Evolutionary conservation across 106 monocot species (phyloP).

Genomic region (Apostasia shenzhenica): DNA sequence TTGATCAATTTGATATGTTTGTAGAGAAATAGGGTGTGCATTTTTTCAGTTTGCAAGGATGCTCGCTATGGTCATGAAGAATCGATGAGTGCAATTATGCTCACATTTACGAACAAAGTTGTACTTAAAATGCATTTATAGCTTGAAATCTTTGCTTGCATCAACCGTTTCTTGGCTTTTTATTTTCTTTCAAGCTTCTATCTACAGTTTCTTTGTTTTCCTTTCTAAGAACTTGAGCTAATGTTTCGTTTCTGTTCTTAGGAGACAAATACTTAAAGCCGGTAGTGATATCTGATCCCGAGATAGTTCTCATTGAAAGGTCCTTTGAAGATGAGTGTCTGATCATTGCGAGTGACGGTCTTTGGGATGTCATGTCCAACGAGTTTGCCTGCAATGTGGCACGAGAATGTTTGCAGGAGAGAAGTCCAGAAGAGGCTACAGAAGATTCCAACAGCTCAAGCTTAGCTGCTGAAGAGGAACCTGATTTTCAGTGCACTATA

Average conservation of each 20-base stretch:
- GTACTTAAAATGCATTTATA: too few relatives aligned
- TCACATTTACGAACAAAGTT: too few relatives aligned
- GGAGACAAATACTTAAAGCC: conserved; percentile 78
- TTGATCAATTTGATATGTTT: too few relatives aligned
- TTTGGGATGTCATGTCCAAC: conserved; percentile 68
- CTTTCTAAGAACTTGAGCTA: too few relatives aligned
- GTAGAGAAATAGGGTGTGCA: too few relatives aligned
- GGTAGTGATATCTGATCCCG: conserved; percentile 67
- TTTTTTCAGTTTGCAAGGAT: too few relatives aligned
- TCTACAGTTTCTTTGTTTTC: too few relatives aligned
- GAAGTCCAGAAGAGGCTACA: neutral
- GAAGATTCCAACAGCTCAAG: neutral
- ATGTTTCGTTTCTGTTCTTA: conserved; percentile 1
- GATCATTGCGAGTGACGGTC: conserved; percentile 70
- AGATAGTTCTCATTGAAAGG: conserved; percentile 35
- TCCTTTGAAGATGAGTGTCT: conserved; percentile 52
- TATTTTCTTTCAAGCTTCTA: too few relatives aligned
- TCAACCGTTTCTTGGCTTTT: too few relatives aligned
- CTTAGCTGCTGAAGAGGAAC: neutral
- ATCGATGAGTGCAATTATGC: too few relatives aligned
- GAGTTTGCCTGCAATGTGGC: conserved; percentile 68
- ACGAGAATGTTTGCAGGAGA: conserved; percentile 45
- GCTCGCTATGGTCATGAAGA: too few relatives aligned
- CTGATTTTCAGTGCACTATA: conserved; percentile 29
- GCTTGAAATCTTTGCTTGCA: too few relatives aligned